Base-by-base conservation (phyloP, 2,329 filamentous ascomycete genomes). In the Aplosporella prunicola region DNA sequence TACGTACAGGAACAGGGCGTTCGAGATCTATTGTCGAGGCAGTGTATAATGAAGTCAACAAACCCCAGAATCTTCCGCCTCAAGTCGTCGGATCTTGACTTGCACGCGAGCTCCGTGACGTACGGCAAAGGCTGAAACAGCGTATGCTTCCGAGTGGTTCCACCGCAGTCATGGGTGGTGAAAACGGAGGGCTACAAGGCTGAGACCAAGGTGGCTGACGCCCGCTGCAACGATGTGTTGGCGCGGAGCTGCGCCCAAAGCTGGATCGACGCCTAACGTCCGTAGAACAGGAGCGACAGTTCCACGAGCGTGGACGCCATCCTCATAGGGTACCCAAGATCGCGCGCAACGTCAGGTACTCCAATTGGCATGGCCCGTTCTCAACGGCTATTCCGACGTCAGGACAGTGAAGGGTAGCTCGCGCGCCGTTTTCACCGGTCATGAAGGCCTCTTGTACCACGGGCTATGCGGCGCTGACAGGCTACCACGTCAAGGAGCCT, bases 291-390 rank as follows among this genome's bases (percentile, higher is more conserved):
- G n/a, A 39, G 37, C 28, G 26, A 29, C 31, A 39, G 30, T 49
- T 44, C 57, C 57, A 47, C 43, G 45, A 48, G 44, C 35, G 43
- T 50, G 57, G 57, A 45, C 50, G 46, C 22, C 45, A 41, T 45
- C 46, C 47, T 57, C 45, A 60, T 58, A 58, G 57, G 56, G 40
- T 59, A 60, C 56, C 56, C 34, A 50, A 52, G 47, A 51, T 31
- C 43, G 39, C 34, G 27, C 20, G 36, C 39, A 49, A 48, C 43
- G 47, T 51, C 45, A 50, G 47, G 25, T 45, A 39, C 37, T 20
- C 36, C 36, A 33, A 39, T 39, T n/a, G 24, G 36, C 18, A 27
- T 32, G 29, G 36, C 36, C 9, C 15, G 23, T 20, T 20, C n/a
- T 28, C 13, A 29, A 16, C 29, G 20, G 30, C 13, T 20, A 31